Base-by-base conservation (phyloP, 2,329 filamentous ascomycete species). In the Phialophora verrucosa region DNA sequence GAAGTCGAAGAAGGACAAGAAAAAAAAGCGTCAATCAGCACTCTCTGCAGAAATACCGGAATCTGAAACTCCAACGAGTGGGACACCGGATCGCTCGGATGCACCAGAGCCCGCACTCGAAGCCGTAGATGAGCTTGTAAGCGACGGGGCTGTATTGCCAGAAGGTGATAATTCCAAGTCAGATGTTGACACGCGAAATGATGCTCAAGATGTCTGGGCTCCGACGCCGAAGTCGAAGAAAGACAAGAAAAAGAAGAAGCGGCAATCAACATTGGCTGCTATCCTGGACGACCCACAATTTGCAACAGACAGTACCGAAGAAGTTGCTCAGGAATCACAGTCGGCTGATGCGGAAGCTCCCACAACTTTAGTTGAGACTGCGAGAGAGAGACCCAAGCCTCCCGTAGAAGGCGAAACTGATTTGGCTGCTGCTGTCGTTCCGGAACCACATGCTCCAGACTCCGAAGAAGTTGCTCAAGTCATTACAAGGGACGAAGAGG, bases 161-260 rank as follows among this genome's bases (percentile, higher is more conserved):
- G 23, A 51, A 51, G 49, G 10, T 3, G 49, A 23, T 51, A 1
- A 1, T 51, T 11, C 25, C 20, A 29, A 51, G 25, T 12, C 11
- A 12, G 49, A 51, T 20, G 23, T 17, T 17, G 49, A 51, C 49
- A 29, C 11, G 20, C 20, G n/a, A 10, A 11, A 44, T 27, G 29
- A 55, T 17, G 59, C 5, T 57, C 29, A 47, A 23, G 61, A 57
- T 14, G 25, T 11, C 44, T 32, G 6, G 59, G 35, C 20, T 17
- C 56, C 38, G 11, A 73, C 76, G 64, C 77, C 75, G 53, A 63
- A 20, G 20, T 55, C 64, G 2, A 74, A 73, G 66, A 73, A 73
- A 63, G 65, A 66, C 31, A 70, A 71, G 50, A 72, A 74, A 49
- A 74, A 65, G 31, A 61, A 66, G 59, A 62, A 63, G 25, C 50